Evolutionary conservation across 225 moss, liverwort and hornwort species (phyloP).

Genomic region (Antitrichia curtipendula): DNA sequence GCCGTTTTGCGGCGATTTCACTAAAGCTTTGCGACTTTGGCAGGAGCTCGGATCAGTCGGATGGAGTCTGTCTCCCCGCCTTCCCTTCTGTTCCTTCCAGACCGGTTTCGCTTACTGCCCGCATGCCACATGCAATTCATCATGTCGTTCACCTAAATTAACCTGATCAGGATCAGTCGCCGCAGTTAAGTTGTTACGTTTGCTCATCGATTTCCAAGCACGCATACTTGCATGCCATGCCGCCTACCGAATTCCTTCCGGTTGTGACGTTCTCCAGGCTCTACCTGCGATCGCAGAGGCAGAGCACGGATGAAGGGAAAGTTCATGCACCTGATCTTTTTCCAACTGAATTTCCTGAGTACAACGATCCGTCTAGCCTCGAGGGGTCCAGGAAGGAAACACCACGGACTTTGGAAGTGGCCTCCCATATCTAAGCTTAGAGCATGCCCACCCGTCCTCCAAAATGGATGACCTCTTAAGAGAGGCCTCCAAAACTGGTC

Average conservation of each 20-base stretch:
- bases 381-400: neutral
- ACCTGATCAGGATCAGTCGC: neutral
- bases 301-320: no score
- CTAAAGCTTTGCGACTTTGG: no score
- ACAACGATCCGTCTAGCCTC: neutral
- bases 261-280: neutral
- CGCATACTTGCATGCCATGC: neutral
- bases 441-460: no score
- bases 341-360: neutral
- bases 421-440: no score
- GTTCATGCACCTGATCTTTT: no score
- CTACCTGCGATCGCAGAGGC: neutral
- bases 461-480: no score
- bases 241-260: neutral
- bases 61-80: neutral
- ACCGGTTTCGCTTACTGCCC: neutral
- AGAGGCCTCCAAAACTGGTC: no score
- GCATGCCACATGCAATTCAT: neutral
- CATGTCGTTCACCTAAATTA: neutral
- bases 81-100: neutral
- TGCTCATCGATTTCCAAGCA: neutral
- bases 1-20: neutral
- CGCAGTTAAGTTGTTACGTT: neutral
- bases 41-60: no score
- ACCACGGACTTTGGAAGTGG: neutral